phyloP scores from a whole-genome alignment of 202 grass and related monocot species.

The Saccharum hybrid region DNA sequence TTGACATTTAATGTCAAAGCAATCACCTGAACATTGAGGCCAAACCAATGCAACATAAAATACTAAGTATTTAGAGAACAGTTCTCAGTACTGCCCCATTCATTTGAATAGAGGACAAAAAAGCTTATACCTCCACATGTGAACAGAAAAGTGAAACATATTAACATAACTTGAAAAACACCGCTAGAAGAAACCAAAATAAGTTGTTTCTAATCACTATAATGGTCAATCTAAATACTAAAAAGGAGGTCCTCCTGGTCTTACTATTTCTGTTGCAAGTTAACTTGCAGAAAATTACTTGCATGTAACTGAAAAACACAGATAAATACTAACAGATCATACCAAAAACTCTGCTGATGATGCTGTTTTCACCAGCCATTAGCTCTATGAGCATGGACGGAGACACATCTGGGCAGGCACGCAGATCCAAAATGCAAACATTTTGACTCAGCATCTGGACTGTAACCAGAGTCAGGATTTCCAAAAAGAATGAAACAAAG shows the following conservation, averaged over 20 bases:
- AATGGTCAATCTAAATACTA: conserved; percentile 23
- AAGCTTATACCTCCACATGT: conserved; percentile 9
- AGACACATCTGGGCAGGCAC: conserved; percentile 61
- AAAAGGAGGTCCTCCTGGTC: not conserved
- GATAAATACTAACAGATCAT: conserved; percentile 49
- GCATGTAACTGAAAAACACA: conserved; percentile 17
- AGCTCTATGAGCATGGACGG: conserved; percentile 68
- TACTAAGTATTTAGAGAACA: not conserved
- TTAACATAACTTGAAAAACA: conserved; percentile 24
- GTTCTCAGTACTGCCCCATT: not conserved
- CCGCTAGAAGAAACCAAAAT: conserved; percentile 20
- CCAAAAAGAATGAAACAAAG: conserved; percentile 45
- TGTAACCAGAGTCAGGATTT: conserved; percentile 97
- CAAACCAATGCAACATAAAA: not conserved
- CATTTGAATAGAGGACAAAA: not conserved
- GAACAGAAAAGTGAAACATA: conserved; percentile 31
- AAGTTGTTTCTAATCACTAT: conserved; percentile 29
- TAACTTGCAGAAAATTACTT: conserved; percentile 1
- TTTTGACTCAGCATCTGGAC: conserved; percentile 93
- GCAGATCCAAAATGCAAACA: conserved; percentile 76
- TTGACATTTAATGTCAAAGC: conserved; percentile 12
- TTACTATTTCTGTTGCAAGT: not conserved
- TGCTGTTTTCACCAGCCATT: conserved; percentile 70
- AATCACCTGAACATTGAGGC: not conserved
- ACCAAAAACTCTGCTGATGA: conserved; percentile 84